phyloP scores from a whole-genome alignment of 208 protist genomes.

The Sergeia podlipaevii region DNA sequence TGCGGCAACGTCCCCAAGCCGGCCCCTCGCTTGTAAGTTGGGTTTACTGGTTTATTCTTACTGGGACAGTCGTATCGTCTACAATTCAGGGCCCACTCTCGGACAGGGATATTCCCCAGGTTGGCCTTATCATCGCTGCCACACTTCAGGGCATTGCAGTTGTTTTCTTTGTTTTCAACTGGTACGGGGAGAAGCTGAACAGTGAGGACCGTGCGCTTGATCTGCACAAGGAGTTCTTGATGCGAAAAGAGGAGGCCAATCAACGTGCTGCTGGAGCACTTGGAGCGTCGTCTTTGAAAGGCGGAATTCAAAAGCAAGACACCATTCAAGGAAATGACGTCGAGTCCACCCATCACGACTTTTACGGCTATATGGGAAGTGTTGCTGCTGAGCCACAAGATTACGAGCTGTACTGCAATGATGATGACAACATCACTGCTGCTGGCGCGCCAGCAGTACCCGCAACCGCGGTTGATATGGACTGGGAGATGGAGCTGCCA shows the following conservation, averaged over 20 bases:
- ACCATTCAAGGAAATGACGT: no score
- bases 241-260: no score
- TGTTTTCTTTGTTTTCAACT: constrained; percentile 35
- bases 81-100: constrained; percentile 25
- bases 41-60: constrained; percentile 33
- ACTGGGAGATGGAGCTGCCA: constrained; percentile 22
- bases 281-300: no score
- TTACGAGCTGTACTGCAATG: no score
- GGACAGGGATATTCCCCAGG: constrained; percentile 17
- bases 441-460: no score
- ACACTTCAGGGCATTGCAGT: constrained; percentile 10
- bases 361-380: no score
- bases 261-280: no score
- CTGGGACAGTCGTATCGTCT: constrained; percentile 15
- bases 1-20: constrained; percentile 18
- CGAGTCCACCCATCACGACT: no score
- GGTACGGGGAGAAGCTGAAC: constrained; percentile 28
- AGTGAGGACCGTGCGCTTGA: constrained; percentile 18
- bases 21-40: constrained; percentile 28
- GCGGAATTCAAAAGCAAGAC: no score
- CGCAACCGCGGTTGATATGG: no score
- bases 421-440: no score
- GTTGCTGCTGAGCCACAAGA: no score
- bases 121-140: constrained; percentile 19
- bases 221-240: constrained; percentile 14